Evolutionary conservation across 2,329 filamentous ascomycete species (phyloP), one percentile per base, ranked within the genome.

Genomic region (Apiospora rasikravindrae): DNA sequence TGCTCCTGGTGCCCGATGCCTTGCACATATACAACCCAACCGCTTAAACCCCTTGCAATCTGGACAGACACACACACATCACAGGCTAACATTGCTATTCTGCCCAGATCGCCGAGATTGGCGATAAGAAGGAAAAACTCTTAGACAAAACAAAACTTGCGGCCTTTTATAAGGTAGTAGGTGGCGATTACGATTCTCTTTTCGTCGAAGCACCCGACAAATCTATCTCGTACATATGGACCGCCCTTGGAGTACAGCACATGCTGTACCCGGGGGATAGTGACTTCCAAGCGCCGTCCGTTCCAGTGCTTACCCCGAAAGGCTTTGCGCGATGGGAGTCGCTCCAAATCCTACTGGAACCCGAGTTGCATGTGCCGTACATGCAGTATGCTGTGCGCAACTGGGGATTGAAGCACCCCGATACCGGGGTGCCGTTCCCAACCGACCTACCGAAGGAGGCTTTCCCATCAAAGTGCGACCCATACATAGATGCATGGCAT

Each of bases 321-420:
- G 96, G 96, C 53, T 99, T 97, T 81, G 93, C 96, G 61, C 91
- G 94, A 80, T 99, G 96, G 96, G 93, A 98, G 84, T 94, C 94
- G 0, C 93, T 98, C 71, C 94, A 98, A 83, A 88, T 98, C 29
- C 85, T 98, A 47, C 88, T 98, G 1, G 93, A 92, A 1, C 96
- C 96, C 0, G 92, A 96, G 76, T 94, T 97, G 77, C 95, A 98
- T 83, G 93, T 95, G 0, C 90, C 90, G 0, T 96, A 95, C 77
- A 82, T 99, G 33, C 94, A 96, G 77, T 91, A 90, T 77, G 94
- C 95, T 0, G 93, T 97, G 4, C 88, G 88, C 73, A 87, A 93
- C 74, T 98, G 95, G 88, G 87, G 90, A 47, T 87, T 98, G 72
- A 89, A 88, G 73, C 90, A 97, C 77, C 93, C 93, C 0, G 89